Evolutionary conservation across 768 basidiomycete species (phyloP).

Genomic region (Termitomyces sp.): DNA sequence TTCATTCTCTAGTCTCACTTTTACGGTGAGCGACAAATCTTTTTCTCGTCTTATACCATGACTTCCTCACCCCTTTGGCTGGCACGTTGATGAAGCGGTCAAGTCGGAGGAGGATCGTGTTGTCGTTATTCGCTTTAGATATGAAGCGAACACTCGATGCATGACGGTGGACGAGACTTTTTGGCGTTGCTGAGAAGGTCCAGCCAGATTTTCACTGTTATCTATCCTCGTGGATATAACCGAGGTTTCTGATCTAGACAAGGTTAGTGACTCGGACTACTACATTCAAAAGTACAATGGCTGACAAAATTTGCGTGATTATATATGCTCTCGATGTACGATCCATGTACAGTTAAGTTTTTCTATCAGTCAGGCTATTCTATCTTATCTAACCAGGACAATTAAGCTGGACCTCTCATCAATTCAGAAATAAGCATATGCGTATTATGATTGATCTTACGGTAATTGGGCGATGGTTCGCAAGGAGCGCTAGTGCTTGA

Average conservation of each 20-base stretch:
- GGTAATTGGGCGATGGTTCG: slow-evolving; percentile 97
- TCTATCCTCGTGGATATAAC: slow-evolving; percentile 95
- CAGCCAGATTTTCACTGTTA: slow-evolving; percentile 99
- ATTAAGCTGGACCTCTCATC: slow-evolving; percentile 5
- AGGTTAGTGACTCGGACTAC: slow-evolving; percentile 54
- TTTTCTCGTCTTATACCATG: slow-evolving; percentile 36
- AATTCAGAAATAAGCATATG: slow-evolving; percentile 85
- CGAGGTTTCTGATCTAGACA: slow-evolving; percentile 97
- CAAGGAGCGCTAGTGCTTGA: background rate
- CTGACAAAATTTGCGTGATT: slow-evolving; percentile 1
- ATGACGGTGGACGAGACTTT: slow-evolving; percentile 99
- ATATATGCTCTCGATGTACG: slow-evolving; percentile 99
- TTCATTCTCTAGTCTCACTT: too few species aligned
- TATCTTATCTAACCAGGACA: background rate
- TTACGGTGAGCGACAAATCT: background rate
- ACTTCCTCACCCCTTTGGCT: slow-evolving; percentile 84
- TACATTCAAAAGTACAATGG: background rate
- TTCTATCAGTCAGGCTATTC: slow-evolving; percentile 76
- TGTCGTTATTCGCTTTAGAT: slow-evolving; percentile 91
- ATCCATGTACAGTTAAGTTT: slow-evolving; percentile 97
- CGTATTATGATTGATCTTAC: slow-evolving; percentile 98
- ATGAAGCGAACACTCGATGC: slow-evolving; percentile 90
- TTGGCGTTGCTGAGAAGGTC: slow-evolving; percentile 89
- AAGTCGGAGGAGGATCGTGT: slow-evolving; percentile 96
- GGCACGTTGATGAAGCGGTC: slow-evolving; percentile 99